phyloP scores from a whole-genome alignment of 768 basidiomycete species.

The Leccinum imitatum region DNA sequence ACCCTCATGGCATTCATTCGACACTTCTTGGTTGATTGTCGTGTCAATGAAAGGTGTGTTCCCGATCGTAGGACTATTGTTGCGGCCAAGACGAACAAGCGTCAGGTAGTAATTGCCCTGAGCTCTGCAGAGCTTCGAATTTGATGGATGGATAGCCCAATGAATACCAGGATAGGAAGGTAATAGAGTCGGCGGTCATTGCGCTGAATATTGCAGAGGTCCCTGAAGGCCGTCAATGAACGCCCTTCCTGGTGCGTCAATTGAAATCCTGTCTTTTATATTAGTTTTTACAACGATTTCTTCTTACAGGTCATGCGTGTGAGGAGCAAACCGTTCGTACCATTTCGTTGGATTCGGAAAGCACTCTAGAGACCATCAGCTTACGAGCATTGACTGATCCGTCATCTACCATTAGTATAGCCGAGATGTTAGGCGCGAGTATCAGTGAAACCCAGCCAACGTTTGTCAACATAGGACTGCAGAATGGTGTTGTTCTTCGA shows the following conservation, averaged over 20 bases:
- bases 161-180: slow-evolving; percentile 89
- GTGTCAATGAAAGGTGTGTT: slow-evolving; percentile 94
- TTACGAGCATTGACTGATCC: slow-evolving; percentile 95
- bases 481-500: slow-evolving; percentile 92
- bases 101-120: slow-evolving; percentile 94
- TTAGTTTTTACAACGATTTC: slow-evolving; percentile 3
- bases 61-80: slow-evolving; percentile 85
- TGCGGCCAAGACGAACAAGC: slow-evolving; percentile 91
- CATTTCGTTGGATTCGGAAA: slow-evolving; percentile 95
- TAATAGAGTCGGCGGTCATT: slow-evolving; percentile 93
- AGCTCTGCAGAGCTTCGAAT: slow-evolving; percentile 96
- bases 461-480: slow-evolving; percentile 97
- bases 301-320: slow-evolving; percentile 90
- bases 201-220: slow-evolving; percentile 35
- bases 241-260: slow-evolving; percentile 79
- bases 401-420: slow-evolving; percentile 94
- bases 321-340: slow-evolving; percentile 99
- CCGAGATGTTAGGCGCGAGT: slow-evolving; percentile 95
- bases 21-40: slow-evolving; percentile 86
- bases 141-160: slow-evolving; percentile 77
- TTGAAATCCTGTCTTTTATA: neutral
- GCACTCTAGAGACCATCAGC: slow-evolving; percentile 92
- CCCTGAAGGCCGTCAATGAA: slow-evolving; percentile 83
- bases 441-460: slow-evolving; percentile 96
- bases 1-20: slow-evolving; percentile 87